These are phyloP conservation scores for Senna tora DNA, from an alignment of 306 rosid species.

Conservation along the genomic window DNA sequence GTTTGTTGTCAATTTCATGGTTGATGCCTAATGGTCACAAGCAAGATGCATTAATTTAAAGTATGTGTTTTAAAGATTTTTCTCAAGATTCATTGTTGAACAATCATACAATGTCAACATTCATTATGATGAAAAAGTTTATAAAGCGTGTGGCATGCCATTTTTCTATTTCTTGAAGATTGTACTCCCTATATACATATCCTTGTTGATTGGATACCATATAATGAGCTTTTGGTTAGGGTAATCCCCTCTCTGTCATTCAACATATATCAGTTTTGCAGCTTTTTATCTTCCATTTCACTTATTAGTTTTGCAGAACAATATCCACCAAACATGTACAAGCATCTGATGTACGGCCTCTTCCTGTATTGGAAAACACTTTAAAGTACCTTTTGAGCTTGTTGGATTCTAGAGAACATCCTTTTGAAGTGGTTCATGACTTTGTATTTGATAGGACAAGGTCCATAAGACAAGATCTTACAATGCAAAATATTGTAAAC, in stretches of 20 bases:
- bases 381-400: conserved; percentile 63
- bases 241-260: conserved; percentile 8
- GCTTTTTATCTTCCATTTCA: conserved; percentile 32
- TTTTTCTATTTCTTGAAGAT: not conserved
- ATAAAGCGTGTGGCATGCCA: not conserved
- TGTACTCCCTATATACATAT: not conserved
- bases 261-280: conserved; percentile 20
- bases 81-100: not conserved
- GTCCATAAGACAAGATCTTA: conserved; percentile 90
- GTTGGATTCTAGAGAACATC: conserved; percentile 59
- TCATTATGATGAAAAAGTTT: not conserved
- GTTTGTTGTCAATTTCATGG: conserved; percentile 3
- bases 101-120: too few species aligned
- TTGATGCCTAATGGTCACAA: conserved; percentile 4
- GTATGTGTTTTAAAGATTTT: conserved; percentile 21
- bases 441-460: conserved; percentile 91
- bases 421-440: conserved; percentile 84
- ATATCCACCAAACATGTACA: conserved; percentile 60
- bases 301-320: conserved; percentile 86
- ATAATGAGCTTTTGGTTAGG: not conserved
- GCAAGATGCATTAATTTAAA: conserved; percentile 11
- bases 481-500: conserved; percentile 73
- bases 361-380: conserved; percentile 72
- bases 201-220: conserved; percentile 11
- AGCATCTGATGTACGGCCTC: conserved; percentile 82